phyloP scores from a whole-genome alignment of 73 alveolate species.

The Urostyla sp. region DNA sequence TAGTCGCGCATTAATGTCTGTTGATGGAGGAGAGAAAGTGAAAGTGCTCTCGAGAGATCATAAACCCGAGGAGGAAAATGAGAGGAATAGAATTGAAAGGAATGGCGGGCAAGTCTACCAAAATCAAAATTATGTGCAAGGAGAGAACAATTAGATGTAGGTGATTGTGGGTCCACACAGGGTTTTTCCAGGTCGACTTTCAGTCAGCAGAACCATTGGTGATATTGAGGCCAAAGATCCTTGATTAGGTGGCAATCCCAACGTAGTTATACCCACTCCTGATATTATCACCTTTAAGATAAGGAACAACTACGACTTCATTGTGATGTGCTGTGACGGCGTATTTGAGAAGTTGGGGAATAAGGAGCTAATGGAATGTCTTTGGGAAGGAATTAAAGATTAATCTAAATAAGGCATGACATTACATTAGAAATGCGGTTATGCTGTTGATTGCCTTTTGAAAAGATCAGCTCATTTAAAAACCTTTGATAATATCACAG shows the following conservation, averaged over 20 bases:
- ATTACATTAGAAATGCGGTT: constrained; percentile 60
- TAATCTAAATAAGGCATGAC: constrained; percentile 1
- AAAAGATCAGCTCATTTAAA: constrained; percentile 50
- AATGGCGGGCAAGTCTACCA: constrained; percentile 84
- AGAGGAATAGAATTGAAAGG: constrained; percentile 73
- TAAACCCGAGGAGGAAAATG: constrained; percentile 83
- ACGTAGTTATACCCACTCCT: constrained; percentile 83
- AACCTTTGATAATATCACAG: constrained; percentile 78
- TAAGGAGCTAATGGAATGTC: constrained; percentile 30
- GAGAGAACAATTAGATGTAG: constrained; percentile 40
- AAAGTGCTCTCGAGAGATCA: constrained; percentile 93
- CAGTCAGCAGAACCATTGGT: constrained; percentile 87
- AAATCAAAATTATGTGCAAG: constrained; percentile 37
- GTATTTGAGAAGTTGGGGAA: constrained; percentile 67
- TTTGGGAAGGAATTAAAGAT: constrained; percentile 10
- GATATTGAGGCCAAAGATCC: constrained; percentile 86
- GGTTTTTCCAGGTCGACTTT: constrained; percentile 88
- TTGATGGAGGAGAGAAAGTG: constrained; percentile 86
- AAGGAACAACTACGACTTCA: constrained; percentile 58
- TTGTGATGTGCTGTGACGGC: constrained; percentile 72
- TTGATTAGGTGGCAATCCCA: constrained; percentile 87
- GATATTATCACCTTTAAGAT: constrained; percentile 71
- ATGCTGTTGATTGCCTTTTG: constrained; percentile 49
- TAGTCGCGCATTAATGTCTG: constrained; percentile 94
- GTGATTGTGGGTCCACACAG: constrained; percentile 82